Base-by-base conservation (phyloP, 179 eudicot species). In the Spergularia azorica region DNA sequence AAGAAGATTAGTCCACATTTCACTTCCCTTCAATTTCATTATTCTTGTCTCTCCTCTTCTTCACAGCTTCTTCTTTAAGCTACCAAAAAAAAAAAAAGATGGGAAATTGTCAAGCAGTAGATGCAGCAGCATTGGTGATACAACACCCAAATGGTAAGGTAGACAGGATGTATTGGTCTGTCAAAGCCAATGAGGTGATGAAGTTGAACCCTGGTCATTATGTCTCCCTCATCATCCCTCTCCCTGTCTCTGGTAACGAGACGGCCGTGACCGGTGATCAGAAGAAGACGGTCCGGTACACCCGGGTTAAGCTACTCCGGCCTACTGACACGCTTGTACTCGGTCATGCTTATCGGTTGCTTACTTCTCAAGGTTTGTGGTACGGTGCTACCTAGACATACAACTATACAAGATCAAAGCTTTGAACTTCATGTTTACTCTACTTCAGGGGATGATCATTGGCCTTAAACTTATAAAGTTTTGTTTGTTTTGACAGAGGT, bases 21-120 rank as follows among this genome's bases (percentile, higher is more conserved):
- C 38, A 26, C 15, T 18, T 55, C n/a, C 12, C 18, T 65, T 65
- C 71, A 21, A 4, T 46, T 63, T 32, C 38, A 16, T 36, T 13
- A 51, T 36, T 9, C 15, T 36, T 7, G 14, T 51, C 12, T 8
- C 18, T 36, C 32, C 32, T 70, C 18, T 36, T 13, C 32, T 55
- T 67, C 16, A 3, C 41, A 26, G 0, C 32, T 73, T 48, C 16
- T 70, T 72, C 36, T 52, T 20, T 39, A 26, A 26, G 32, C 32
- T 72, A 55, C 36, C 48, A 62, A 43, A 9, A 65, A 36, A 69
- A 48, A 43, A 51, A 54, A 76, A 67, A 83, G 63, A 95, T 95
- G 99, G 99, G 99, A 46, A 93, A 95, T 80, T 95, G 99, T 76
- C 99, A 95, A 59, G 97, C 98, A 67, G 88, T 93, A 12, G 99